These are phyloP conservation scores for Obba rivulosa DNA, from an alignment of 768 basidiomycete genomes.

Conservation along the genomic window DNA sequence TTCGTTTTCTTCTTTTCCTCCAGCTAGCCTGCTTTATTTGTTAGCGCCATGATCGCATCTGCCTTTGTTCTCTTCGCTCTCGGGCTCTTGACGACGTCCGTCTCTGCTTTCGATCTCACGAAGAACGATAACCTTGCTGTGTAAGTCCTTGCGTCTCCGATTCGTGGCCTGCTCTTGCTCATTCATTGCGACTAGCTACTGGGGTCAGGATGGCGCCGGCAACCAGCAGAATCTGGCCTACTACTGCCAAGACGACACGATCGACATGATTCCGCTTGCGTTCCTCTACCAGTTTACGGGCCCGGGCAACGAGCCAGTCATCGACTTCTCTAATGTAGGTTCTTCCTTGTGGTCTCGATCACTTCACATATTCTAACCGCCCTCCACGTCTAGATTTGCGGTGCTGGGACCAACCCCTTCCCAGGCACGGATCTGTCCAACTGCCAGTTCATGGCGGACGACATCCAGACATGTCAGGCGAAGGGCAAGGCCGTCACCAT, in stretches of 20 bases:
- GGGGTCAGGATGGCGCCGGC: slow-evolving; percentile 55
- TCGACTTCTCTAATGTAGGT: slow-evolving; percentile 55
- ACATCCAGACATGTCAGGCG: slow-evolving; percentile 58
- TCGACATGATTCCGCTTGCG: slow-evolving; percentile 55
- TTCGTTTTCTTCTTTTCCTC: too few relatives aligned
- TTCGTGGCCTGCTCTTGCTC: not conserved
- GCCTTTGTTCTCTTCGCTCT: slow-evolving; percentile 4
- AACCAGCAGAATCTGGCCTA: slow-evolving; percentile 5
- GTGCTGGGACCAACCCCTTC: slow-evolving; percentile 48
- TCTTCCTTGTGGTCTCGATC: not conserved
- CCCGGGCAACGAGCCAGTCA: slow-evolving; percentile 48
- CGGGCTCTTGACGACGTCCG: slow-evolving; percentile 6
- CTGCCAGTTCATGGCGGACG: slow-evolving; percentile 51
- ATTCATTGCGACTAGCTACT: slow-evolving; percentile 31
- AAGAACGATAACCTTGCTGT: slow-evolving; percentile 10
- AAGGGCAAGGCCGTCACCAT: slow-evolving; percentile 33
- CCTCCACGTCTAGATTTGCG: slow-evolving; percentile 62
- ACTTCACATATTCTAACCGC: not conserved
- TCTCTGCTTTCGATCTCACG: slow-evolving; percentile 9
- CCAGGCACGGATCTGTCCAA: slow-evolving; percentile 57
- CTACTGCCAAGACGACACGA: slow-evolving; percentile 40
- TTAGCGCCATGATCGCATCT: not conserved
- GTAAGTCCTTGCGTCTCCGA: not conserved
- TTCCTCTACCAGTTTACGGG: slow-evolving; percentile 57
- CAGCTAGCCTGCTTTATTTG: too few relatives aligned